Evolutionary conservation across 768 basidiomycete genomes (phyloP).

Genomic region (Rhodosporidiobolus odoratus): DNA sequence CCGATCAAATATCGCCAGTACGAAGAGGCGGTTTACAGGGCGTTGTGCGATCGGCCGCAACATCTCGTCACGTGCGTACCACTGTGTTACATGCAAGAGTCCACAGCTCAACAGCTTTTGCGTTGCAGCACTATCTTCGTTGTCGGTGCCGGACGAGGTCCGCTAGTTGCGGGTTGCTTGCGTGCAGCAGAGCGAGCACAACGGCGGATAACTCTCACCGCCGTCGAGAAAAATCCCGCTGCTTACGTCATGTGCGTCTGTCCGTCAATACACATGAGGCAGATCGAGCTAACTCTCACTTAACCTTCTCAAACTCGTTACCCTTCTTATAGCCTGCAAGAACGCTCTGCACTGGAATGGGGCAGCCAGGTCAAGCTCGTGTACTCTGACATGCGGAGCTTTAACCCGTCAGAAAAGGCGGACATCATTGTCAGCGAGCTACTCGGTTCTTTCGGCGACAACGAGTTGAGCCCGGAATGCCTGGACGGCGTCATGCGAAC

Average conservation of each 20-base stretch:
- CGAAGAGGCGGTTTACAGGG: slow-evolving; percentile 83
- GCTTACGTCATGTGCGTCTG: slow-evolving; percentile 82
- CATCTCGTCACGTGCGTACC: slow-evolving; percentile 60
- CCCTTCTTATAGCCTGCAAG: slow-evolving; percentile 63
- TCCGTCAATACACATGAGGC: no score
- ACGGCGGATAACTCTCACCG: slow-evolving; percentile 61
- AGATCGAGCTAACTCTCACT: no score
- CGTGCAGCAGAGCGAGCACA: slow-evolving; percentile 65
- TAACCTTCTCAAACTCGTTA: neutral
- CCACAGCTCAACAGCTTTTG: slow-evolving; percentile 10
- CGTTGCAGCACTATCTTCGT: slow-evolving; percentile 71
- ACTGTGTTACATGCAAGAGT: neutral
- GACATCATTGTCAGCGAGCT: slow-evolving; percentile 95
- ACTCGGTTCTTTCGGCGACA: slow-evolving; percentile 95
- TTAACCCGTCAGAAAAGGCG: slow-evolving; percentile 69
- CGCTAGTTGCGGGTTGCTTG: slow-evolving; percentile 78
- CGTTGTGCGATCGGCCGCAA: slow-evolving; percentile 65
- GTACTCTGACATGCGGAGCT: slow-evolving; percentile 88
- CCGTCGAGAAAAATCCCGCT: slow-evolving; percentile 93
- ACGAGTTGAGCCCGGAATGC: slow-evolving; percentile 96
- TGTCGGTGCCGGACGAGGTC: slow-evolving; percentile 91
- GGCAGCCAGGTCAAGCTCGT: slow-evolving; percentile 67
- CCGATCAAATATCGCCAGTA: slow-evolving; percentile 94
- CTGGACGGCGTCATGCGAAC: slow-evolving; percentile 91
- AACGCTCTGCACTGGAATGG: slow-evolving; percentile 77